Evolutionary conservation across 1,284 basidiomycete genomes (phyloP), one percentile per base, ranked within the genome.

Genomic region (Retiboletus fuscus): DNA sequence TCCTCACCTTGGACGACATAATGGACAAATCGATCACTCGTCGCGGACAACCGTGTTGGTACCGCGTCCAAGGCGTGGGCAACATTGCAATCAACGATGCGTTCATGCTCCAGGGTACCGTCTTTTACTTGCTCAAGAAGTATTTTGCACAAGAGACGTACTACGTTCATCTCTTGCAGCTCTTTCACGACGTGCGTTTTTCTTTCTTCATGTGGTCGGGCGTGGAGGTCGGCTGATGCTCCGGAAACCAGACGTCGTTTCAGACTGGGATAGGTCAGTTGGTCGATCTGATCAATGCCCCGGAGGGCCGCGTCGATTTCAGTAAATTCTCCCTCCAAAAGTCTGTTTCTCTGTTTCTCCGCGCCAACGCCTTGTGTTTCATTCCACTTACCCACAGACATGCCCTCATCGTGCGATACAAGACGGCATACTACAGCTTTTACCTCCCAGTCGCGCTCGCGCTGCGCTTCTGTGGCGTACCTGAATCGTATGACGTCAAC

Each of bases 341-440:
- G 95, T 94, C 11, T n/a, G 70, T 68, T 87, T 28, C 18, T 20
- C 26, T 5, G 16, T 39, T 2, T 41, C 16, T 18, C 41, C 39
- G 39, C 39, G 39, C 12, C 13, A 91, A 99, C 16, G n/a, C 16
- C 60, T 16, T n/a, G 18, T 20, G 16, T 18, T 41, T 44, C 12
- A 61, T 20, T 46, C 28, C 13, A 43, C n/a, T 41, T 7, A 6
- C 26, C n/a, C 13, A 28, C 78, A 96, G 95, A 80, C 96, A 99
- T 83, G 91, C 91, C 76, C 90, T 96, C 72, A 99, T 99, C 82
- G 97, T 98, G 64, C 90, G 96, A 73, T 99, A 97, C 91, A 99
- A 99, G 86, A 99, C 98, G 28, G 96, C 97, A 0, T 98, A 91
- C 86, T 99, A 99, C 86, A 98, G 96, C 44, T 99, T 99, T 90